A percentile compares a stretch with the other conserved stretches of the same genome.
phyloP scores from a whole-genome alignment of 2,329 filamentous ascomycete genomes.

The Aspergillus clavatus region DNA sequence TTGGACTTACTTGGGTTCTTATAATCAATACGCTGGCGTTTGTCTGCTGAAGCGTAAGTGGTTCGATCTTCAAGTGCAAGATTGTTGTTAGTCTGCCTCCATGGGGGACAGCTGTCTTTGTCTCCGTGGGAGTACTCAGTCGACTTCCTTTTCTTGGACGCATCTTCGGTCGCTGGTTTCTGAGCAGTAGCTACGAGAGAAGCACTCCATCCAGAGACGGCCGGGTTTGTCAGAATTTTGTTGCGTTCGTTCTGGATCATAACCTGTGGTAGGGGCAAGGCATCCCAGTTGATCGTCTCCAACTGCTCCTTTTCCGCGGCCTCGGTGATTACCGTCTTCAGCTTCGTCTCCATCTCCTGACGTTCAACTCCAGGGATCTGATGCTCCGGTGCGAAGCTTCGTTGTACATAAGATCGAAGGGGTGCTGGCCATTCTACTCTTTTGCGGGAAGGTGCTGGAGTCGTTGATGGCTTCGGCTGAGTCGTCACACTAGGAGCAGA shows the following conservation, averaged over 20 bases:
- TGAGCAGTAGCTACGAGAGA: slow-evolving; percentile 15
- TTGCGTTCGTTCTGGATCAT: slow-evolving; percentile 69
- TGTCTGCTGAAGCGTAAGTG: slow-evolving; percentile 55
- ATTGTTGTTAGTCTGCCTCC: slow-evolving; percentile 66
- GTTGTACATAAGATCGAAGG: slow-evolving; percentile 84
- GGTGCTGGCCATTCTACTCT: slow-evolving; percentile 71
- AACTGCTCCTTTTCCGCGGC: slow-evolving; percentile 71
- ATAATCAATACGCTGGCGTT: slow-evolving; percentile 46
- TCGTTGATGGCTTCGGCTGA: slow-evolving; percentile 28
- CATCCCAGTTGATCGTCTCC: slow-evolving; percentile 74
- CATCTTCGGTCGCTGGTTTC: slow-evolving; percentile 25
- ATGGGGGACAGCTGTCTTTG: slow-evolving; percentile 57
- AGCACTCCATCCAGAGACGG: slow-evolving; percentile 37
- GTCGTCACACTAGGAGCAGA: slow-evolving; percentile 14
- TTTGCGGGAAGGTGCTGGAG: slow-evolving; percentile 42
- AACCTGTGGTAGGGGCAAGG: slow-evolving; percentile 76
- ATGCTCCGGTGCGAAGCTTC: slow-evolving; percentile 75
- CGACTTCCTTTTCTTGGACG: slow-evolving; percentile 77
- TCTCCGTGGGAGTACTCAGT: slow-evolving; percentile 54
- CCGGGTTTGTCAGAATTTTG: slow-evolving; percentile 42
- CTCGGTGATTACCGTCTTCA: slow-evolving; percentile 79
- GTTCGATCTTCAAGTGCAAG: slow-evolving; percentile 68
- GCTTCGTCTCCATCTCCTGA: slow-evolving; percentile 72
- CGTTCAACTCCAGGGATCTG: slow-evolving; percentile 58
- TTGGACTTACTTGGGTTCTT: slow-evolving; percentile 79